These are phyloP conservation scores for Salix suchowensis DNA, from an alignment of 345 rosid genomes.

Conservation along the genomic window DNA sequence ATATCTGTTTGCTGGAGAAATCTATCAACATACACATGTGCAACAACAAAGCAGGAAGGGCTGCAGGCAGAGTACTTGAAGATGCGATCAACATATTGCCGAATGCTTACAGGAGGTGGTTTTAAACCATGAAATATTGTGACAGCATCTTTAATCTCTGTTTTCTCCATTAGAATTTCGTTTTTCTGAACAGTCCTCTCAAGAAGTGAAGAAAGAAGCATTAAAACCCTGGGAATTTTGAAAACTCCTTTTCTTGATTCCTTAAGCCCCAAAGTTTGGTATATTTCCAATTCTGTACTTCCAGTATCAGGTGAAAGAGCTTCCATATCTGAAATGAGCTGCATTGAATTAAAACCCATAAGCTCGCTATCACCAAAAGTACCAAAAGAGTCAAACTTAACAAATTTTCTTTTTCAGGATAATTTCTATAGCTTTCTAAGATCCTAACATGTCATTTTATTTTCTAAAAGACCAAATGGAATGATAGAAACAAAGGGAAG, in stretches of 20 bases:
- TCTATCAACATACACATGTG: slow-evolving; percentile 65
- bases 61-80: slow-evolving; percentile 84
- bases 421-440: background rate
- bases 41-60: slow-evolving; percentile 83
- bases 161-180: slow-evolving; percentile 33
- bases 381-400: background rate
- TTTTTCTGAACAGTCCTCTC: slow-evolving; percentile 52
- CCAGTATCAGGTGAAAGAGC: slow-evolving; percentile 29
- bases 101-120: slow-evolving; percentile 58
- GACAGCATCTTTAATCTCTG: slow-evolving; percentile 24
- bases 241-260: slow-evolving; percentile 37
- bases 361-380: slow-evolving; percentile 3
- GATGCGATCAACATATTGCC: slow-evolving; percentile 68
- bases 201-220: slow-evolving; percentile 57
- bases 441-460: background rate
- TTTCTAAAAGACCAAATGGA: background rate
- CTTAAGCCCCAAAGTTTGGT: slow-evolving; percentile 54
- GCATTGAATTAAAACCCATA: slow-evolving; percentile 13
- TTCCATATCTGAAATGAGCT: slow-evolving; percentile 45
- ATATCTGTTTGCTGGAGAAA: slow-evolving; percentile 46
- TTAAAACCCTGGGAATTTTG: slow-evolving; percentile 44
- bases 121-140: slow-evolving; percentile 64
- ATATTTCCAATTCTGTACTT: slow-evolving; percentile 37
- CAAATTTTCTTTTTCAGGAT: background rate
- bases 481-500: background rate